These are phyloP conservation scores for Pichia sp. DNA, from an alignment of 1,139 yeast genomes.

Conservation along the genomic window DNA sequence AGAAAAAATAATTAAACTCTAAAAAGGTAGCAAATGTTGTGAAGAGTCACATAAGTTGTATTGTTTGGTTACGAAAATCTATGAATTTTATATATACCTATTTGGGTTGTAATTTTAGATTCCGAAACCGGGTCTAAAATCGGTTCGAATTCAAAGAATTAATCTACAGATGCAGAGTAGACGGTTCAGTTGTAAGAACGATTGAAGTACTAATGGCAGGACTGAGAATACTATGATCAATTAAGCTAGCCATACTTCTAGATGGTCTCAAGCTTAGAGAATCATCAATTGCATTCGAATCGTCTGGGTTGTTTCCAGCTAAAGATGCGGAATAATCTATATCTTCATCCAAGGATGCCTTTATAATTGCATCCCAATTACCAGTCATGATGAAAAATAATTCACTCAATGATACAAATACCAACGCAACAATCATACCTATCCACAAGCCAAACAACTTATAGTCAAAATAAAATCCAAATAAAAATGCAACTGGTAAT, in stretches of 20 bases:
- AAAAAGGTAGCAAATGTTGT: no score
- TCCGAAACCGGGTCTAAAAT: no score
- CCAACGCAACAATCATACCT: slow-evolving; percentile 50
- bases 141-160: no score
- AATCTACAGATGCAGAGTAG: slow-evolving; percentile 1
- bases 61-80: no score
- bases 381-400: slow-evolving; percentile 37
- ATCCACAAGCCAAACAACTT: slow-evolving; percentile 53
- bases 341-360: slow-evolving; percentile 22
- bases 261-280: slow-evolving; percentile 3
- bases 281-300: slow-evolving; percentile 4
- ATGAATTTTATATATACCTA: no score
- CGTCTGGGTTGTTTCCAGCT: no score
- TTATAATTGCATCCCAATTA: slow-evolving; percentile 50
- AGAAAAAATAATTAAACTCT: no score
- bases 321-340: slow-evolving; percentile 8
- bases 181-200: not conserved
- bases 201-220: slow-evolving; percentile 13
- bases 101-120: no score
- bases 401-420: slow-evolving; percentile 39
- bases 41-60: no score
- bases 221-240: slow-evolving; percentile 17
- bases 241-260: slow-evolving; percentile 10
- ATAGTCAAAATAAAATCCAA: slow-evolving; percentile 40
- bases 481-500: slow-evolving; percentile 46